These are phyloP conservation scores for Neonectria faginata DNA, from an alignment of 2,329 filamentous ascomycete genomes.

Conservation along the genomic window DNA sequence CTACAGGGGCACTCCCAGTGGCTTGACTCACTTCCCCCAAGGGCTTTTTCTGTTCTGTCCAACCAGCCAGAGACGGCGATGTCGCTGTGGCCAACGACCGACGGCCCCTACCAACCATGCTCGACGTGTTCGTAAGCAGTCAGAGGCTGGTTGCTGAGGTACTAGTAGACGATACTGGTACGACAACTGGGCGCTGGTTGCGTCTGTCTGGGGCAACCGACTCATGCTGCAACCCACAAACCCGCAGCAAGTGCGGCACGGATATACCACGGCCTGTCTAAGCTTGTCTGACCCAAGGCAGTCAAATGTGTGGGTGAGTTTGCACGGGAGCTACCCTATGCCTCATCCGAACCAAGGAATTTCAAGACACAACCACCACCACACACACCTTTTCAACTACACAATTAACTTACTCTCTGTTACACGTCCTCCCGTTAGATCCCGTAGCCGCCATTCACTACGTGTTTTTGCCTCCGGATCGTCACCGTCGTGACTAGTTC, in stretches of 20 bases:
- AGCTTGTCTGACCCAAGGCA: not conserved
- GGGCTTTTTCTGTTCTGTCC: constrained; percentile 9
- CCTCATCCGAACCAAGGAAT: too few relatives aligned
- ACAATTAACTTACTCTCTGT: not conserved
- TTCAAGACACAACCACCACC: not conserved
- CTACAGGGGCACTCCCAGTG: not conserved
- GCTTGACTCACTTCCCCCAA: not conserved
- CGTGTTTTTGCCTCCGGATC: not conserved
- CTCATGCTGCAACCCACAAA: not conserved
- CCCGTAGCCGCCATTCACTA: too few relatives aligned
- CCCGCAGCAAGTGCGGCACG: not conserved
- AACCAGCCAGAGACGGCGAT: constrained; percentile 15
- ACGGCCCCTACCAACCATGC: constrained; percentile 16
- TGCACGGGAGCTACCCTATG: too few relatives aligned
- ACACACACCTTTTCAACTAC: not conserved
- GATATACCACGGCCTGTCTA: not conserved
- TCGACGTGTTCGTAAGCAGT: constrained; percentile 18
- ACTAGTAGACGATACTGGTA: too few relatives aligned
- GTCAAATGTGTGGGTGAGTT: not conserved
- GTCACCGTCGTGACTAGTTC: not conserved
- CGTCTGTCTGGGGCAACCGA: constrained; percentile 7
- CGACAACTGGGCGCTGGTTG: not conserved
- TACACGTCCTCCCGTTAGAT: not conserved
- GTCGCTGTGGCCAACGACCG: not conserved
- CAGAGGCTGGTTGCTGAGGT: not conserved